Evolutionary conservation across 2,329 filamentous ascomycete species (phyloP), one percentile per base, ranked within the genome.

Genomic region (Exophiala spinifera): DNA sequence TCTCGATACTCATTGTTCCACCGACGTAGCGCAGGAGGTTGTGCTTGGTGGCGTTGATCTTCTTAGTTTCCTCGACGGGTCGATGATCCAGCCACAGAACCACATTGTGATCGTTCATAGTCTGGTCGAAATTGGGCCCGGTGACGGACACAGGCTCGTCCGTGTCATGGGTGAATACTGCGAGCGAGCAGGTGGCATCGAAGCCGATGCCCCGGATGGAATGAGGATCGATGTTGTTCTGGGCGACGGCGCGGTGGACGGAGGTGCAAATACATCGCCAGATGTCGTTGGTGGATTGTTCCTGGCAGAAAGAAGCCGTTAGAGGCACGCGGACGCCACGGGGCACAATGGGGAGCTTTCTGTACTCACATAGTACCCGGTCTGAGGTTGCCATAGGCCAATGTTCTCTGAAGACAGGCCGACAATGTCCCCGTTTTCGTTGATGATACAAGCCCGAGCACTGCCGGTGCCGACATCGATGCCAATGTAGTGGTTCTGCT

Each of bases 1-100:
- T 99, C 78, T 99, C 94, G 62, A 96, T 92, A 70, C 90, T 96
- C 94, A 99, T 99, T 70, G 88, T 92, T 60, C 94, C 94, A 64
- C 94, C 94, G 15, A 99, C 94, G 69, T 99, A 99, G 67, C 91
- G 88, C 55, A 99, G 83, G 50, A 99, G 79, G 71, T 95, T 94
- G 77, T 99, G 94, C 49, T 86, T 81, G 2, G 94, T 97, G 51
- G 84, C 84, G 71, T 99, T 99, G 76, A 99, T 95, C 74, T 89
- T 88, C 60, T 89, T 86, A 0, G 92, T 95, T 79, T 99, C 94
- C 57, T 89, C 83, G 13, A 94, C 83, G 1, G 94, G 90, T 36
- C 94, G 85, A 72, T 99, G 94, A 72, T 99, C 94, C 52, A 99
- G 86, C 94, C 94, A 99, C 20, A 99, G 79, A 55, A 99, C 91